Conservation (phyloP, 2,329 filamentous ascomycete genomes). For the Exophiala phaeomuriformis region DNA sequence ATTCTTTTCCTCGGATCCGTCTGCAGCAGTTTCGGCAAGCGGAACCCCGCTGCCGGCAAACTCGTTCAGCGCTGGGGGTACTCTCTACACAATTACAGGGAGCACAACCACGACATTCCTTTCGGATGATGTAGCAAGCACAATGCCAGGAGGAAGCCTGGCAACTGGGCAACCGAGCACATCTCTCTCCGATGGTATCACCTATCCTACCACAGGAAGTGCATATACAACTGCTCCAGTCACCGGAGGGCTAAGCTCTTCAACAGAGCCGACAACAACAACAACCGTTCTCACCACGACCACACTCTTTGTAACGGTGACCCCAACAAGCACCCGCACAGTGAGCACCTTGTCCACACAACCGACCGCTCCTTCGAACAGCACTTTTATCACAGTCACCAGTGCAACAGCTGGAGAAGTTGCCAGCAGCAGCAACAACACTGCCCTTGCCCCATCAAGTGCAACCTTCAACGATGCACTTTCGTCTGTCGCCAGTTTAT, state of each 20-base stretch:
- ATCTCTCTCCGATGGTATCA: not conserved
- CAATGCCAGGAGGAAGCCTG: not conserved
- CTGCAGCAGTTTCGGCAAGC: not conserved
- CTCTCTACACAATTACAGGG: conserved; percentile 7
- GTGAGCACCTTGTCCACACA: not conserved
- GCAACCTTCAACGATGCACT: not conserved
- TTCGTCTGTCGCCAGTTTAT: not conserved
- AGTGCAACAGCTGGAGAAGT: not conserved
- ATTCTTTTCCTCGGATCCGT: not conserved
- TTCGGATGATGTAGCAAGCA: not conserved
- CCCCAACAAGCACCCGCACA: conserved; percentile 7
- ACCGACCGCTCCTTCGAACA: not conserved
- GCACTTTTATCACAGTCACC: conserved; percentile 6
- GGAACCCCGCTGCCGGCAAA: not conserved
- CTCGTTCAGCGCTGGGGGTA: not conserved
- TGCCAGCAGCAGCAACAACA: not conserved
- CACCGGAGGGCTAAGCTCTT: not conserved
- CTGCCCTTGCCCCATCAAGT: conserved; percentile 1
- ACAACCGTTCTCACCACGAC: conserved; percentile 4
- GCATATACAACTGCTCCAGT: conserved; percentile 1
- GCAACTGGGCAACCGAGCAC: not conserved
- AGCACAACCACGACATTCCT: conserved; percentile 9
- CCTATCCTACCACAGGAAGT: conserved; percentile 2
- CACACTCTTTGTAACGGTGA: conserved; percentile 2
- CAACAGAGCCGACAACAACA: conserved; percentile 3